These are phyloP conservation scores for Aspergillus floridensis DNA, from an alignment of 2,329 filamentous ascomycete genomes.

Conservation along the genomic window DNA sequence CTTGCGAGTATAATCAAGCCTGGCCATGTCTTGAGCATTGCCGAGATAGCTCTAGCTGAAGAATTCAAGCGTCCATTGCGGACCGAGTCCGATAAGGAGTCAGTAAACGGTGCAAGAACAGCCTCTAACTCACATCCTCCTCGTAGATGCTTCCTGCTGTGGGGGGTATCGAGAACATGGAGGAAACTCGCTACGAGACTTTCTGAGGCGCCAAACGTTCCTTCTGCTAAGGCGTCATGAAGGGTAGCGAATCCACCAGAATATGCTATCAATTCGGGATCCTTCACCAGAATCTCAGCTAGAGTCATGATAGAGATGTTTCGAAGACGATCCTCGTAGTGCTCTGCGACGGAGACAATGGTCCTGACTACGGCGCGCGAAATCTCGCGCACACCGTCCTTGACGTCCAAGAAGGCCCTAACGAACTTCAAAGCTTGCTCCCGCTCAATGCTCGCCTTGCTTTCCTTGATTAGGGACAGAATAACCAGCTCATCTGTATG, in stretches of 20 bases:
- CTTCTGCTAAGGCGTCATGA: slow-evolving; percentile 89
- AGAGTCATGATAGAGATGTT: slow-evolving; percentile 92
- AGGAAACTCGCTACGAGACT: slow-evolving; percentile 84
- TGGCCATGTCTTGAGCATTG: slow-evolving; percentile 88
- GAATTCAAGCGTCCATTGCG: slow-evolving; percentile 71
- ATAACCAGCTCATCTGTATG: slow-evolving; percentile 94
- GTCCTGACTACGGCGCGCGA: slow-evolving; percentile 84
- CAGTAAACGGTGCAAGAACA: slow-evolving; percentile 88
- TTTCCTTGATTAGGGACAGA: slow-evolving; percentile 88
- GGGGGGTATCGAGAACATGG: slow-evolving; percentile 81
- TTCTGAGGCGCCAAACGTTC: slow-evolving; percentile 87
- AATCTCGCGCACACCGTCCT: slow-evolving; percentile 83
- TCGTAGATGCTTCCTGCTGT: slow-evolving; percentile 75
- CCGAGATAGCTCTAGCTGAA: slow-evolving; percentile 88
- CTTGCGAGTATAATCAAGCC: slow-evolving; percentile 84
- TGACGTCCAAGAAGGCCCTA: slow-evolving; percentile 90
- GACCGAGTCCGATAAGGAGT: slow-evolving; percentile 60
- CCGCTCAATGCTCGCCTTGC: slow-evolving; percentile 93
- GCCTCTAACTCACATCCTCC: slow-evolving; percentile 87
- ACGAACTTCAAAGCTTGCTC: slow-evolving; percentile 98
- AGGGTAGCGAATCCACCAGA: slow-evolving; percentile 81
- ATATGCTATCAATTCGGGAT: slow-evolving; percentile 75
- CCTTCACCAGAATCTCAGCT: slow-evolving; percentile 83
- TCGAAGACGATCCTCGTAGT: slow-evolving; percentile 77
- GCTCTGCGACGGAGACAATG: slow-evolving; percentile 85